Conservation (phyloP, 2,329 filamentous ascomycete genomes). For the Trichoderma sp. region DNA sequence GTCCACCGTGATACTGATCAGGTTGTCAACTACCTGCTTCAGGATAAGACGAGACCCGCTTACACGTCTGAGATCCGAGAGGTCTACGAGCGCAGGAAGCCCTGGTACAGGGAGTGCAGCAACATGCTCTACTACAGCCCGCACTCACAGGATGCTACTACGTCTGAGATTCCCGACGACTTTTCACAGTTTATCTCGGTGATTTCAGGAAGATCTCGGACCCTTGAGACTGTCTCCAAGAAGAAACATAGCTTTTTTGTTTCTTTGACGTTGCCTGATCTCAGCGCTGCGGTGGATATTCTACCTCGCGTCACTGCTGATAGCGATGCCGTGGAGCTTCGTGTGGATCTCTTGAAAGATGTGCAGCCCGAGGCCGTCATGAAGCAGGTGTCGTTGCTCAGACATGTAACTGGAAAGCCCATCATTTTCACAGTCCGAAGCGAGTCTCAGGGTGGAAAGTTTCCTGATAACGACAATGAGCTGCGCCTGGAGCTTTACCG, state of each 20-base stretch:
- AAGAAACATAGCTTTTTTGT: conserved; percentile 89
- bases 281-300: conserved; percentile 64
- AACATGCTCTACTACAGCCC: conserved; percentile 93
- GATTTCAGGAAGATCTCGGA: conserved; percentile 50
- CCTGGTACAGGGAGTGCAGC: conserved; percentile 90
- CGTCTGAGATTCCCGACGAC: conserved; percentile 37
- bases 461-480: conserved; percentile 76
- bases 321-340: conserved; percentile 88
- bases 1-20: conserved; percentile 87
- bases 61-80: conserved; percentile 91
- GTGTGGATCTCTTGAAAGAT: conserved; percentile 87
- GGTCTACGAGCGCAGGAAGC: conserved; percentile 86
- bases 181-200: conserved; percentile 46
- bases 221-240: conserved; percentile 44
- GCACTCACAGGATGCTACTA: conserved; percentile 46
- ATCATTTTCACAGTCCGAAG: conserved; percentile 94
- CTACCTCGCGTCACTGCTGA: conserved; percentile 78
- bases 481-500: conserved; percentile 75
- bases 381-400: conserved; percentile 78
- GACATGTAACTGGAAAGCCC: conserved; percentile 72
- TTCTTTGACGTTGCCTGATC: conserved; percentile 79
- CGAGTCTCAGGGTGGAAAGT: conserved; percentile 81
- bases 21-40: conserved; percentile 84
- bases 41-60: conserved; percentile 88
- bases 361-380: conserved; percentile 75